Conservation (phyloP, 1,284 basidiomycete genomes). For the Mycosarcoma mackinlayi region DNA sequence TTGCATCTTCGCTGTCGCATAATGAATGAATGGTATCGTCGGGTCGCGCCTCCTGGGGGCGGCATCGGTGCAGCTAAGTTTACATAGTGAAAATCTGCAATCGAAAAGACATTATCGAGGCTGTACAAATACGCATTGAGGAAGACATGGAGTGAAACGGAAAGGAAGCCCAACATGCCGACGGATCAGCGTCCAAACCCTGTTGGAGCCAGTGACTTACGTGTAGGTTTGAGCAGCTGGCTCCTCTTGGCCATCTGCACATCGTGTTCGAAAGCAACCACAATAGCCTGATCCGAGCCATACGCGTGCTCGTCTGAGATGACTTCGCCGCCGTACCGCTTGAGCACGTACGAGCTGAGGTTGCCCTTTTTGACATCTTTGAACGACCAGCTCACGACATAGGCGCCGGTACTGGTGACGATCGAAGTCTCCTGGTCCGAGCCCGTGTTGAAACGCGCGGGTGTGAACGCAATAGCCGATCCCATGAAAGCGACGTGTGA, state of each 20-base stretch:
- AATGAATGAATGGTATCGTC: too few relatives aligned
- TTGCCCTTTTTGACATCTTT: conserved; percentile 90
- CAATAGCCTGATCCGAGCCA: conserved; percentile 89
- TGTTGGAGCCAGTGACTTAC: conserved; percentile 72
- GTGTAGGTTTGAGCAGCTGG: conserved; percentile 85
- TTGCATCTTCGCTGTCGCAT: too few relatives aligned
- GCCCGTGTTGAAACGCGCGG: conserved; percentile 93
- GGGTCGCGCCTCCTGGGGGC: too few relatives aligned
- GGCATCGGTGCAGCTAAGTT: conserved; percentile 30
- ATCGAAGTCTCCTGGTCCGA: conserved; percentile 86
- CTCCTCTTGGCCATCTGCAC: conserved; percentile 94
- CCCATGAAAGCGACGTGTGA: conserved; percentile 98
- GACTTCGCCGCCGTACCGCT: conserved; percentile 72
- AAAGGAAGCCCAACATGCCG: conserved; percentile 4
- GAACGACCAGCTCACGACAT: conserved; percentile 87
- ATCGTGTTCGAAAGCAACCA: conserved; percentile 93
- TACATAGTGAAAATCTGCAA: too few relatives aligned
- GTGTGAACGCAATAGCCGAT: conserved; percentile 86
- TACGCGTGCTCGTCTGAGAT: conserved; percentile 61
- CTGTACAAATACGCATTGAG: too few relatives aligned
- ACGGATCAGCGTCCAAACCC: conserved; percentile 45
- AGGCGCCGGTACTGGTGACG: conserved; percentile 94
- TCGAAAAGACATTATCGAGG: too few relatives aligned
- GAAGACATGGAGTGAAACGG: too few relatives aligned
- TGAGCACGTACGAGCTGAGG: conserved; percentile 92